Percentiles rank a stretch among this genome's conserved stretches.
These are phyloP conservation scores for Triticum dicoccoides DNA, from an alignment of 176 grass and related monocot species.

Conservation along the genomic window DNA sequence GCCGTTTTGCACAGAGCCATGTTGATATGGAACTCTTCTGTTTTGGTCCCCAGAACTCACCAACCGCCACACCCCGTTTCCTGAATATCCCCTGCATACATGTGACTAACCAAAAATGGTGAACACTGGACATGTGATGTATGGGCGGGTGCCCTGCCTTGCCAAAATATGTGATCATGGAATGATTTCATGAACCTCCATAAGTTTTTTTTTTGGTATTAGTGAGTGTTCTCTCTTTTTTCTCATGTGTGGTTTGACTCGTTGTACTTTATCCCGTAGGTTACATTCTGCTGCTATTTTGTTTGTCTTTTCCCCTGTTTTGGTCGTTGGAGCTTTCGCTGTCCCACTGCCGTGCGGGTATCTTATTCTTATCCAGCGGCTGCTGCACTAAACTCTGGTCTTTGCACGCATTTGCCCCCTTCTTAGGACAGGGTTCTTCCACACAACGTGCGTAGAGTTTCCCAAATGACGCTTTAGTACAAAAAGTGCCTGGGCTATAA, in stretches of 20 bases:
- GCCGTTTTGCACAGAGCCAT: conserved; percentile 10
- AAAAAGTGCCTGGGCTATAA: no score
- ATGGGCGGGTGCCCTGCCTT: neutral
- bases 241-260: conserved; percentile 3
- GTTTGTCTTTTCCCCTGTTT: neutral
- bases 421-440: neutral
- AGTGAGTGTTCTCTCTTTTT: no score
- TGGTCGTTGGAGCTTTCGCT: neutral
- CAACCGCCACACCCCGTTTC: neutral
- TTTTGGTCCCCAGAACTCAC: conserved; percentile 11
- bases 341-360: neutral
- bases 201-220: neutral
- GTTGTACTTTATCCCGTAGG: neutral
- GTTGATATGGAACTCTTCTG: conserved; percentile 9
- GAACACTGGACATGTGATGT: neutral
- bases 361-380: neutral
- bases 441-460: no score
- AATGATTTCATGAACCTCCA: neutral
- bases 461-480: no score
- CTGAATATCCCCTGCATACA: neutral
- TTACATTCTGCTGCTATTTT: neutral
- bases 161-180: neutral
- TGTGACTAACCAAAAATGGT: conserved; percentile 23
- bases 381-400: no score
- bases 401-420: neutral